Conservation (phyloP, 768 basidiomycete genomes). For the Cystobasidium tubakii region DNA sequence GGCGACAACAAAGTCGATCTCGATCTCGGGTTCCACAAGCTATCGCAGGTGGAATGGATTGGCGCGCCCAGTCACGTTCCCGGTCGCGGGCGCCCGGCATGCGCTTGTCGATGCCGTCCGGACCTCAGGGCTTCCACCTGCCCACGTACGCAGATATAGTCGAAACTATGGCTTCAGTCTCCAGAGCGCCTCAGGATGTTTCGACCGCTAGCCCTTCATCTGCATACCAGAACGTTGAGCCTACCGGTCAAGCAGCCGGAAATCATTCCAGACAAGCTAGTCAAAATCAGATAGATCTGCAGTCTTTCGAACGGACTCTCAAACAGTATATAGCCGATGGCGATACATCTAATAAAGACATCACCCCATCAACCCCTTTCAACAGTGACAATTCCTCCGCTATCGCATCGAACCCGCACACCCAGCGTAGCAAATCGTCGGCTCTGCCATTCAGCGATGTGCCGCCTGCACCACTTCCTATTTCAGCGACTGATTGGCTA, state of each 20-base stretch:
- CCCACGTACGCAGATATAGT: slow-evolving; percentile 13
- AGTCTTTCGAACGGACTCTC: slow-evolving; percentile 23
- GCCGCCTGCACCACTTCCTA: slow-evolving; percentile 10
- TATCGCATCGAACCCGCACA: background rate
- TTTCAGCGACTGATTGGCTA: background rate
- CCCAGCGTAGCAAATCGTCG: background rate
- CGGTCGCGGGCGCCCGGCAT: slow-evolving; percentile 47
- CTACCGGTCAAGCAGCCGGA: background rate
- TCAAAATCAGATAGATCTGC: background rate
- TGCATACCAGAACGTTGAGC: background rate
- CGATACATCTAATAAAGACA: background rate
- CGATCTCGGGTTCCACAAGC: slow-evolving; percentile 39
- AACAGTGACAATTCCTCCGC: background rate
- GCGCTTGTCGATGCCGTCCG: slow-evolving; percentile 24
- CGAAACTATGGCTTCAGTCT: slow-evolving; percentile 15
- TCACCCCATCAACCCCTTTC: background rate
- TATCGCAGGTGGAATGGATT: slow-evolving; percentile 45
- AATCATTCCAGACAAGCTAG: background rate
- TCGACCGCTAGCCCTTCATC: background rate
- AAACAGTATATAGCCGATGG: slow-evolving; percentile 12
- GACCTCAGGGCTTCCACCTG: slow-evolving; percentile 9
- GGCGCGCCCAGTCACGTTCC: slow-evolving; percentile 44
- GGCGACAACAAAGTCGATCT: slow-evolving; percentile 60
- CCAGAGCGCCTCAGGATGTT: background rate
- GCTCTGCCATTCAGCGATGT: background rate